Evolutionary conservation across 23 red algal species (phyloP), one percentile per base, ranked within the genome.

Genomic region (Gracilaria caudata): DNA sequence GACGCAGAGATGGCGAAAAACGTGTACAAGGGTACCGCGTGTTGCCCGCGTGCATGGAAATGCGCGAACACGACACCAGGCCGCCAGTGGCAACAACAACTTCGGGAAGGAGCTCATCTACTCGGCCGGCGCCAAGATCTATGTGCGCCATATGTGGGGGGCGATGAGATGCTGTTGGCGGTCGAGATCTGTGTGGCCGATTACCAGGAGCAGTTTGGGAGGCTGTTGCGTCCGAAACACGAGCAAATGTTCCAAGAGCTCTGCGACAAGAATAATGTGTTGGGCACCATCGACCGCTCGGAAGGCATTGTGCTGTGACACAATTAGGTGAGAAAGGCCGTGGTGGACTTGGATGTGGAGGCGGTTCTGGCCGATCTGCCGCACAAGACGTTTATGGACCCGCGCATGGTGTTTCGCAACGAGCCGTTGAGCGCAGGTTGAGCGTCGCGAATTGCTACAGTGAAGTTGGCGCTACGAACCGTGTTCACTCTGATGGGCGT

Each of bases 1-100:
- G 97, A 99, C 81, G 97, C 97, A 8, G 97, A 99, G 72, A 99
- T 99, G 97, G 97, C 85, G 45, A 93, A 99, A 73, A 94, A 93
- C 47, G 87, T 92, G 16, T 95, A n/a, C n/a, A n/a, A n/a, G n/a
- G n/a, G n/a, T n/a, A 96, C 81, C 90, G 97, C 41, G 97, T 99
- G 34, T 46, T 99, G 45, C 89, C 93, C 56, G 82, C 89, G 11
- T 99, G 97, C 88, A 93, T 99, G 14, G 97, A 99, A 54, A 83
- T 99, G 87, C 93, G 97, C 20, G 51, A 81, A 23, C 20, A 73
- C 19, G 95, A 99, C 68, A 99, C 53, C 97, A 99, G 86, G 97
- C 93, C 40, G 97, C 97, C 44, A 93, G 97, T 51, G 97, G 97
- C 32, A 99, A 99, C 84, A 95, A 93, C 89, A 99, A 99, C 74